Percentiles rank a stretch among this genome's conserved stretches.
Evolutionary conservation across 2,329 filamentous ascomycete species (phyloP).

Genomic region (Alternaria viburni): DNA sequence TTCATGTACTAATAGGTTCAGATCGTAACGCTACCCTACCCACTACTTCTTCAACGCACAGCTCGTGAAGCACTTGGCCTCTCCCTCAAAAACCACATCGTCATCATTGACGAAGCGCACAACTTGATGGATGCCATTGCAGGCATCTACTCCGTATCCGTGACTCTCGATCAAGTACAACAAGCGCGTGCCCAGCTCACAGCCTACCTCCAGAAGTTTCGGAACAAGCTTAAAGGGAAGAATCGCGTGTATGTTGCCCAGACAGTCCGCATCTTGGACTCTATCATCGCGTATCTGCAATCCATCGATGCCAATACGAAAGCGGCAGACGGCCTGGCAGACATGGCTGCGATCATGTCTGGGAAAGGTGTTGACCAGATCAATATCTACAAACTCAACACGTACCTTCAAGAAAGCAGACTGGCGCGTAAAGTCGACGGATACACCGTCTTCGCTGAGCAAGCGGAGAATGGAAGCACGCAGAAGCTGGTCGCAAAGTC

Average conservation of each 20-base stretch:
- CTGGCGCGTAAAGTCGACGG: constrained; percentile 93
- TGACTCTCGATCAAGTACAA: constrained; percentile 75
- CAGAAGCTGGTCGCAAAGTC: constrained; percentile 12
- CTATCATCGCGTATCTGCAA: constrained; percentile 73
- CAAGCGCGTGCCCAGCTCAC: constrained; percentile 77
- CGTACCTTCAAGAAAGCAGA: constrained; percentile 90
- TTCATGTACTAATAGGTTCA: constrained; percentile 38
- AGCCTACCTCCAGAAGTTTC: constrained; percentile 84
- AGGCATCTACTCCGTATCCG: constrained; percentile 80
- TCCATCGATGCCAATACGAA: constrained; percentile 51
- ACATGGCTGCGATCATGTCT: constrained; percentile 74
- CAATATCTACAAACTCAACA: constrained; percentile 86
- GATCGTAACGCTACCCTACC: constrained; percentile 92
- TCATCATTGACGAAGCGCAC: constrained; percentile 97
- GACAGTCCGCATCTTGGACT: constrained; percentile 81
- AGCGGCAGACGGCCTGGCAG: constrained; percentile 69
- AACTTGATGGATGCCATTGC: constrained; percentile 96
- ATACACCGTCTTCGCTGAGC: constrained; percentile 71
- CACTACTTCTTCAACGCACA: constrained; percentile 82
- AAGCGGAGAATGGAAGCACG: constrained; percentile 45
- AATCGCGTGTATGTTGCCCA: constrained; percentile 93
- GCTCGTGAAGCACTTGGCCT: constrained; percentile 88
- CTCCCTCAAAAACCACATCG: constrained; percentile 82
- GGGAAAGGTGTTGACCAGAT: constrained; percentile 93
- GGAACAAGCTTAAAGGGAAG: constrained; percentile 85